These are phyloP conservation scores for Mucor indicus DNA, from an alignment of 371 early-diverging fungal species.

Conservation along the genomic window DNA sequence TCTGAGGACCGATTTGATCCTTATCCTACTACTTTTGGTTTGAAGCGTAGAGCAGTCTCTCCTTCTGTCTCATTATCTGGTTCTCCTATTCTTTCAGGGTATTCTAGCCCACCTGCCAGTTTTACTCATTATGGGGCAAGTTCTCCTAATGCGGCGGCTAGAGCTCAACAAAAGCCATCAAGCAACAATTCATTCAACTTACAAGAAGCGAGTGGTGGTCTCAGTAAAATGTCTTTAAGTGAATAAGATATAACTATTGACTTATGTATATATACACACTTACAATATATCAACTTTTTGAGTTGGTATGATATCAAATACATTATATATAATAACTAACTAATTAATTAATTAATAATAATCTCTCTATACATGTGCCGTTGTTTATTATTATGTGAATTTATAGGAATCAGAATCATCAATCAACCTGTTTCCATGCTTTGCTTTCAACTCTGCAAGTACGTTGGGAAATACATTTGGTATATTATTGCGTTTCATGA, in stretches of 20 bases:
- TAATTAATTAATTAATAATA: too few relatives aligned
- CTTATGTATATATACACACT: not conserved
- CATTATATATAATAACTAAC: too few relatives aligned
- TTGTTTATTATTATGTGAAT: slow-evolving; percentile 16
- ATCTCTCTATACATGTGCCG: too few relatives aligned
- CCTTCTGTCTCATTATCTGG: slow-evolving; percentile 42
- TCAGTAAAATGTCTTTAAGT: slow-evolving; percentile 40
- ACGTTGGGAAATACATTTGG: slow-evolving; percentile 7
- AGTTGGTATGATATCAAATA: too few relatives aligned
- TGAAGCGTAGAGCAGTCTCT: slow-evolving; percentile 45
- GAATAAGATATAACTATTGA: slow-evolving; percentile 10
- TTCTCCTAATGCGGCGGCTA: slow-evolving; percentile 31
- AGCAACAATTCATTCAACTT: slow-evolving; percentile 25
- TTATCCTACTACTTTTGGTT: slow-evolving; percentile 21
- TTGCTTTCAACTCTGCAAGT: slow-evolving; percentile 22
- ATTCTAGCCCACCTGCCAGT: slow-evolving; percentile 33
- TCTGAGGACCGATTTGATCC: slow-evolving; percentile 42
- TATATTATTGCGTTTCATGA: slow-evolving; percentile 8
- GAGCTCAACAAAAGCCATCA: slow-evolving; percentile 28
- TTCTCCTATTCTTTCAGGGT: slow-evolving; percentile 37
- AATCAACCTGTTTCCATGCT: slow-evolving; percentile 8
- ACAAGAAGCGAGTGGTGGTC: slow-evolving; percentile 40
- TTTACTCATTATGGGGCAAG: slow-evolving; percentile 19
- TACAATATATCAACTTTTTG: too few relatives aligned
- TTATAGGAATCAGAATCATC: slow-evolving; percentile 29